phyloP scores from a whole-genome alignment of 768 basidiomycete genomes.

The Multifurca ochricompacta region DNA sequence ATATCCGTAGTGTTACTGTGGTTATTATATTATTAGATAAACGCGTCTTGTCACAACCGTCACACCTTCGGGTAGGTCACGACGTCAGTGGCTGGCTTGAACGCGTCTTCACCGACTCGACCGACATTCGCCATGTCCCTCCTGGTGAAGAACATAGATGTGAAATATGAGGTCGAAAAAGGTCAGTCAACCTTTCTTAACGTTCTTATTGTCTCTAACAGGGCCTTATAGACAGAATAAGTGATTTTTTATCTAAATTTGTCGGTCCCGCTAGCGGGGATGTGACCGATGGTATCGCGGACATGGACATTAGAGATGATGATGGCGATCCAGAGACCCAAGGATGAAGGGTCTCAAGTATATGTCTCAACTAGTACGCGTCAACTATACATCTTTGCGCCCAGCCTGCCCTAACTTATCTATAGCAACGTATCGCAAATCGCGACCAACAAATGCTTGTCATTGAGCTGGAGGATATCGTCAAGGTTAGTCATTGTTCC shows the following conservation, averaged over 20 bases:
- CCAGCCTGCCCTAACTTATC: slow-evolving; percentile 9
- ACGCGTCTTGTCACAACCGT: slow-evolving; percentile 9
- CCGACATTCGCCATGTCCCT: slow-evolving; percentile 49
- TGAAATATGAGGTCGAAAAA: slow-evolving; percentile 68
- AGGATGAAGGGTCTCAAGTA: slow-evolving; percentile 57
- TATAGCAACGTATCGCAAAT: slow-evolving; percentile 86
- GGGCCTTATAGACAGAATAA: slow-evolving; percentile 49
- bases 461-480: slow-evolving; percentile 85
- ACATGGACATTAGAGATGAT: slow-evolving; percentile 57
- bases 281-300: slow-evolving; percentile 55
- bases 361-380: slow-evolving; percentile 70
- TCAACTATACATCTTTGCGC: neutral
- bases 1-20: too few relatives aligned
- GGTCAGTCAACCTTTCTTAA: slow-evolving; percentile 32
- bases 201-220: neutral
- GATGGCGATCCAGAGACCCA: slow-evolving; percentile 28
- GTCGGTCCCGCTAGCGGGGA: slow-evolving; percentile 53
- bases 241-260: slow-evolving; percentile 63
- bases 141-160: slow-evolving; percentile 47
- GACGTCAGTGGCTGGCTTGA: too few relatives aligned
- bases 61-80: neutral
- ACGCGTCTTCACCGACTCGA: slow-evolving; percentile 24
- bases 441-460: slow-evolving; percentile 84
- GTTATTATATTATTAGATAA: too few relatives aligned
- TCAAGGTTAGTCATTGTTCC: slow-evolving; percentile 41